phyloP scores from a whole-genome alignment of 2,329 filamentous ascomycete species.

The Aspergillus sclerotialis region DNA sequence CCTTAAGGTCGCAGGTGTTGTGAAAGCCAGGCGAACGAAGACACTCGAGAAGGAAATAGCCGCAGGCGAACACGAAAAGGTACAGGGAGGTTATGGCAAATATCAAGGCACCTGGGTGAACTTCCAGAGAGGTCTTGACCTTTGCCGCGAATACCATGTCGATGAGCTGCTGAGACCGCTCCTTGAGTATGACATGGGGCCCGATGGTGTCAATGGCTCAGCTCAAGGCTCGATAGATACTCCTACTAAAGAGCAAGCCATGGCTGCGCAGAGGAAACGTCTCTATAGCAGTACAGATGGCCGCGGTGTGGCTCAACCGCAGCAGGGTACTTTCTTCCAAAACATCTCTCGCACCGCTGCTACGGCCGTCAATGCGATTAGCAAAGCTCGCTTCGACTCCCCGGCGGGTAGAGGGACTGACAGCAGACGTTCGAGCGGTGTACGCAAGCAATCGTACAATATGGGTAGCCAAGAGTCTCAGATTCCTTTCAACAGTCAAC shows the following conservation, averaged over 20 bases:
- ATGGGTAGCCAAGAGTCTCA: slow-evolving; percentile 56
- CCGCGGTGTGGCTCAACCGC: slow-evolving; percentile 54
- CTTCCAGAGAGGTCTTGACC: slow-evolving; percentile 84
- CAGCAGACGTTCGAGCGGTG: slow-evolving; percentile 60
- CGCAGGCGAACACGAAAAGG: slow-evolving; percentile 94
- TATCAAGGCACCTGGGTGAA: slow-evolving; percentile 99
- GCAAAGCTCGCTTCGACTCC: slow-evolving; percentile 90
- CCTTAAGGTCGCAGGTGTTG: slow-evolving; percentile 91
- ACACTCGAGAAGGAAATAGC: slow-evolving; percentile 97
- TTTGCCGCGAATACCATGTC: slow-evolving; percentile 67
- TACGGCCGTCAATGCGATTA: slow-evolving; percentile 90
- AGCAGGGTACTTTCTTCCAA: slow-evolving; percentile 86
- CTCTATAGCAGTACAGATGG: slow-evolving; percentile 76
- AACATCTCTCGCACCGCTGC: slow-evolving; percentile 92
- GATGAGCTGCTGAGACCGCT: slow-evolving; percentile 42
- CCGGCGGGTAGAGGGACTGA: slow-evolving; percentile 63
- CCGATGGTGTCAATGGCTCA: slow-evolving; percentile 55
- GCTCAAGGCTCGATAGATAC: slow-evolving; percentile 77
- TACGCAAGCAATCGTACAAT: slow-evolving; percentile 62
- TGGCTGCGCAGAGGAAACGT: slow-evolving; percentile 89
- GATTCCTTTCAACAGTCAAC: slow-evolving; percentile 69
- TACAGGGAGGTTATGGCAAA: slow-evolving; percentile 96
- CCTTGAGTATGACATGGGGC: slow-evolving; percentile 43
- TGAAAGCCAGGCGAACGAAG: slow-evolving; percentile 96
- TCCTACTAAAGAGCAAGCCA: slow-evolving; percentile 96